phyloP scores from a whole-genome alignment of 768 basidiomycete species.

The Hypholoma sublateritium region DNA sequence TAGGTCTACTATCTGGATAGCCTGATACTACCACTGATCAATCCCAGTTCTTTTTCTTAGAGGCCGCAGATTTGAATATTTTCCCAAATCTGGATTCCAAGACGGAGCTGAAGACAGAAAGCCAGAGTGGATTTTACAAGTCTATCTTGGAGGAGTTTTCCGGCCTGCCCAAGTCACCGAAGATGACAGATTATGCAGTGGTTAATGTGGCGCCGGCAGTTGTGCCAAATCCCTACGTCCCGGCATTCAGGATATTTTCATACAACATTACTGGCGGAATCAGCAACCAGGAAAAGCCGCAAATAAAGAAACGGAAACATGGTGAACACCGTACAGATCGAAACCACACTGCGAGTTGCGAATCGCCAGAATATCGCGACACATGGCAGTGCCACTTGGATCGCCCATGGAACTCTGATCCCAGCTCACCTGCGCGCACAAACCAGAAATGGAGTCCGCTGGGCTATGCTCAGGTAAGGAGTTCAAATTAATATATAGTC shows the following conservation, averaged over 20 bases:
- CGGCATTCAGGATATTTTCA: slow-evolving; percentile 76
- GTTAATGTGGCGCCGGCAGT: slow-evolving; percentile 82
- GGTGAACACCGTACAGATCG: slow-evolving; percentile 47
- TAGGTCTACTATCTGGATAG: slow-evolving; percentile 27
- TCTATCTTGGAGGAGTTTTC: slow-evolving; percentile 65
- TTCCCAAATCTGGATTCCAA: slow-evolving; percentile 19
- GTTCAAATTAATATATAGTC: slow-evolving; percentile 11
- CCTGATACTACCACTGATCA: no score
- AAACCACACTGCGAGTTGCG: slow-evolving; percentile 47
- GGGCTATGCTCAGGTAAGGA: slow-evolving; percentile 81
- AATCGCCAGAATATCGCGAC: slow-evolving; percentile 48
- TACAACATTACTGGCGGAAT: slow-evolving; percentile 66
- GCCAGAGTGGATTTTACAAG: slow-evolving; percentile 46
- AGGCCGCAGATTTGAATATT: slow-evolving; percentile 53
- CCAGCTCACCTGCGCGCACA: slow-evolving; percentile 64
- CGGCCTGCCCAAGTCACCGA: slow-evolving; percentile 52
- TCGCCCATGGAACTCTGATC: slow-evolving; percentile 60
- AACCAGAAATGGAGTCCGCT: slow-evolving; percentile 74
- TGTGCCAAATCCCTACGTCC: slow-evolving; percentile 85
- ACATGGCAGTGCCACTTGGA: slow-evolving; percentile 66
- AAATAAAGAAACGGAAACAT: slow-evolving; percentile 40
- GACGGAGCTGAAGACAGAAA: slow-evolving; percentile 2
- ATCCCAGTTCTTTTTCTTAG: slow-evolving; percentile 54
- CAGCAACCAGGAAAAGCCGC: slow-evolving; percentile 4
- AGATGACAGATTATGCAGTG: slow-evolving; percentile 62